Evolutionary conservation across 805 yeast species (phyloP), one percentile per base, ranked within the genome.

Genomic region (Metschnikowia gelsemii): DNA sequence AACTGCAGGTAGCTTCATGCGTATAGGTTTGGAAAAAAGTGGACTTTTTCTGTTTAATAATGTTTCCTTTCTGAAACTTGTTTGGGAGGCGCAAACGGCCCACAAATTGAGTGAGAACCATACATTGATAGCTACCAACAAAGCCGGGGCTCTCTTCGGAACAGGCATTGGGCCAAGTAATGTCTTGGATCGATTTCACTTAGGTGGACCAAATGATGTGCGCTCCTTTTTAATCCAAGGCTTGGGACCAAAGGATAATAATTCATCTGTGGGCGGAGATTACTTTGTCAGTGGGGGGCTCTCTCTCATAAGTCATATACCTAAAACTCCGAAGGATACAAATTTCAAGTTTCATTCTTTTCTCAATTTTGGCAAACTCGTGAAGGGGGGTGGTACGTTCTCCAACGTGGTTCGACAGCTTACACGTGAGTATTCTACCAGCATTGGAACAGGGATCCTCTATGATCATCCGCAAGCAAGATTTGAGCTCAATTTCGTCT

Each of bases 201-300:
- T 72, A 3, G 83, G 83, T n/a, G 83, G 83, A 2, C 76, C 83
- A 9, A 78, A 77, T 49, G 82, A 78, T 46, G 69, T 78, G 7
- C 63, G 82, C 32, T 73, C 81, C 1, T 78, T 76, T 50, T 56
- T 62, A 8, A 52, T 76, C 44, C 71, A 77, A 31, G 81, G 82
- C 1, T 49, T 78, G 31, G 82, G 83, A 0, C 82, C 82, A 2
- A 78, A 76, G 49, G 68, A 70, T 36, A 67, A 64, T 61, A 72
- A 70, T 22, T 58, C 75, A 21, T 64, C 78, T 2, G 55, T 75
- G 27, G 83, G 83, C 5, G 82, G 82, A 11, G 79, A 77, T 51
- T 52, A 69, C 4, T 77, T 71, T 45, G 54, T 65, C 17, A 70
- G 65, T 25, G 72, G 73, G 9, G 81, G 80, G 4, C 45, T 70